A percentile compares a stretch with the other conserved stretches of the same genome.
Conservation (phyloP, 1,284 basidiomycete genomes). For the Ganoderma resinaceum region DNA sequence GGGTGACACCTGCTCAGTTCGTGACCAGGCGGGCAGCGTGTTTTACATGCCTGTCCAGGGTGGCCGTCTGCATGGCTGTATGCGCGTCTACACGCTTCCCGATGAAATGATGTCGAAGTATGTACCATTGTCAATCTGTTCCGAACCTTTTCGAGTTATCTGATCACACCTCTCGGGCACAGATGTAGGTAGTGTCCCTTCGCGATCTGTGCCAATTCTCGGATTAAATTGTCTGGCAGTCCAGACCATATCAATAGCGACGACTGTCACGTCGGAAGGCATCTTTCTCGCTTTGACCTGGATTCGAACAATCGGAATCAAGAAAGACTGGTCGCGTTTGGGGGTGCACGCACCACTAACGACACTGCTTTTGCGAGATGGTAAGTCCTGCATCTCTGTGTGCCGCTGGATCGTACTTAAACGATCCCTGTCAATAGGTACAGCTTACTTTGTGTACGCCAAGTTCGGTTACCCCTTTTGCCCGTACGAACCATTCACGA, state of each 20-base stretch:
- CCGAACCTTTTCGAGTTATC: too few species aligned
- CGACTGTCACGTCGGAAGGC: conserved; percentile 17
- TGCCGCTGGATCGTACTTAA: too few species aligned
- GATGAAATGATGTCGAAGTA: background rate
- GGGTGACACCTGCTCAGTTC: background rate
- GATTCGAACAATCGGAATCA: conserved; percentile 19
- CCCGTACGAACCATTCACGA: background rate
- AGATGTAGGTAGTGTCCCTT: background rate
- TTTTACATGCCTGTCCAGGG: conserved; percentile 7
- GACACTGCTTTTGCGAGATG: conserved; percentile 21
- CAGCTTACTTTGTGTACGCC: conserved; percentile 23
- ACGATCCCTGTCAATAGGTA: conserved; percentile 3
- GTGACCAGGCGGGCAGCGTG: conserved; percentile 7
- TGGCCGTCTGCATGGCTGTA: background rate
- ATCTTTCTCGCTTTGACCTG: conserved; percentile 23
- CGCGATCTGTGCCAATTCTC: too few species aligned
- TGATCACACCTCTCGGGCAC: background rate
- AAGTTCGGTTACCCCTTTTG: background rate
- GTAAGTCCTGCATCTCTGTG: background rate
- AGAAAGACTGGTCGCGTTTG: conserved; percentile 1
- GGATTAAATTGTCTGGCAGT: background rate
- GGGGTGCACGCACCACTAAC: conserved; percentile 14
- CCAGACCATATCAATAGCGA: conserved; percentile 13
- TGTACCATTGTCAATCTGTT: background rate
- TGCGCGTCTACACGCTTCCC: conserved; percentile 6